Conservation (phyloP, 495 filamentous ascomycete species). For the Aspergillus conjunctus region DNA sequence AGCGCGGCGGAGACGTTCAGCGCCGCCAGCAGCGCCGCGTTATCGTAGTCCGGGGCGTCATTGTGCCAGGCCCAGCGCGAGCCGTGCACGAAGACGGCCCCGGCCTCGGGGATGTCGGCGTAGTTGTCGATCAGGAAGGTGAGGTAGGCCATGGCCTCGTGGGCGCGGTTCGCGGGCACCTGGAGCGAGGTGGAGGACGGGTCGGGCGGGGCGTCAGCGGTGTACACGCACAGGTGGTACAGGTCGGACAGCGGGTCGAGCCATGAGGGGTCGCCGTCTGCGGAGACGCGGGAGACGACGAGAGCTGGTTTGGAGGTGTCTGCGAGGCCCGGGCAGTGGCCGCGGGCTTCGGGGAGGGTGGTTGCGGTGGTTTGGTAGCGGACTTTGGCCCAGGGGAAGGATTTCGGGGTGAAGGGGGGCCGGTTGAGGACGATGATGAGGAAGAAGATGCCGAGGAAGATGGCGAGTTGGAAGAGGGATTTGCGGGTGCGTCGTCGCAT, state of each 20-base stretch:
- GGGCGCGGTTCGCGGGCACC: slow-evolving; percentile 64
- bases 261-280: slow-evolving; percentile 44
- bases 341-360: slow-evolving; percentile 30
- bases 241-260: slow-evolving; percentile 30
- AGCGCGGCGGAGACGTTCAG: slow-evolving; percentile 40
- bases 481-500: slow-evolving; percentile 27
- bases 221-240: slow-evolving; percentile 54
- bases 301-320: slow-evolving; percentile 40
- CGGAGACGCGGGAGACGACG: slow-evolving; percentile 38
- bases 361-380: slow-evolving; percentile 38
- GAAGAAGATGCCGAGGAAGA: slow-evolving; percentile 34
- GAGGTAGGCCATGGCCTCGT: slow-evolving; percentile 69
- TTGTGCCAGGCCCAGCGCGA: slow-evolving; percentile 51
- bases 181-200: slow-evolving; percentile 41
- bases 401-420: slow-evolving; percentile 29
- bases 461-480: slow-evolving; percentile 31
- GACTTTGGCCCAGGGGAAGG: slow-evolving; percentile 41
- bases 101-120: slow-evolving; percentile 52
- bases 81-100: slow-evolving; percentile 49
- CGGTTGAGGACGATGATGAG: slow-evolving; percentile 40
- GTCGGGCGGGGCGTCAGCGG: slow-evolving; percentile 54
- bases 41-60: slow-evolving; percentile 45
- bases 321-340: slow-evolving; percentile 39
- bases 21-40: slow-evolving; percentile 35
- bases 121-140: slow-evolving; percentile 71